phyloP scores from a whole-genome alignment of 495 filamentous ascomycete species.

The Lepidopterella palustris region DNA sequence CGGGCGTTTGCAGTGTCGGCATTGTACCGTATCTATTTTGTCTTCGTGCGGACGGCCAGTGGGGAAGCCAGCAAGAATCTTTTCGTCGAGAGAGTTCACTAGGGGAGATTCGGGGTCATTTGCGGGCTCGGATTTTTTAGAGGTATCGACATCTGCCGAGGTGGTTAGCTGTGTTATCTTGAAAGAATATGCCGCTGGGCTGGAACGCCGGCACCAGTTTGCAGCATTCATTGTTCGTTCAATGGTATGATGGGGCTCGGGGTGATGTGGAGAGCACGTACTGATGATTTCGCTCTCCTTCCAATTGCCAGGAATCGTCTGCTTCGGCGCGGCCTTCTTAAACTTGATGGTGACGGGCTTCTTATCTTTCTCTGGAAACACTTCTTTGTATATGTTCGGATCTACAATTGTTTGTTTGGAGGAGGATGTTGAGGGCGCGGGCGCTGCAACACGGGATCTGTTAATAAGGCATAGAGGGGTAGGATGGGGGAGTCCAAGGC shows the following conservation, averaged over 20 bases:
- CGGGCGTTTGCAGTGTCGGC: conserved; percentile 42
- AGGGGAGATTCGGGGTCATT: conserved; percentile 45
- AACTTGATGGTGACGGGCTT: conserved; percentile 28
- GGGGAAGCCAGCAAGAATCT: conserved; percentile 61
- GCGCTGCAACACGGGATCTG: conserved; percentile 1
- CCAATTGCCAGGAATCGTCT: conserved; percentile 30
- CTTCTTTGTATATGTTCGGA: conserved; percentile 5
- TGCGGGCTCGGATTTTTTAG: conserved; percentile 1
- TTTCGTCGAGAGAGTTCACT: conserved; percentile 68
- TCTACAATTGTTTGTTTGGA: conserved; percentile 16
- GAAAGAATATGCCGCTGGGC: no score
- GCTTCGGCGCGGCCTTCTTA: conserved; percentile 26
- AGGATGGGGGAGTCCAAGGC: not conserved
- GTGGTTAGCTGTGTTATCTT: not conserved
- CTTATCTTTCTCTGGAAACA: conserved; percentile 19
- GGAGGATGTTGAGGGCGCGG: conserved; percentile 7
- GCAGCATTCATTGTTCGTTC: no score
- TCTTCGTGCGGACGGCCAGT: conserved; percentile 58
- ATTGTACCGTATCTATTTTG: conserved; percentile 35
- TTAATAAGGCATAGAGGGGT: not conserved
- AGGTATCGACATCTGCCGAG: conserved; percentile 11
- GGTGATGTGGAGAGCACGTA: conserved; percentile 7
- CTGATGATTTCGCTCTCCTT: conserved; percentile 28
- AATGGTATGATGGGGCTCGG: not conserved
- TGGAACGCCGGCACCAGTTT: no score